Conservation (phyloP, 345 rosid genomes). For the Erucastrum elatum region DNA sequence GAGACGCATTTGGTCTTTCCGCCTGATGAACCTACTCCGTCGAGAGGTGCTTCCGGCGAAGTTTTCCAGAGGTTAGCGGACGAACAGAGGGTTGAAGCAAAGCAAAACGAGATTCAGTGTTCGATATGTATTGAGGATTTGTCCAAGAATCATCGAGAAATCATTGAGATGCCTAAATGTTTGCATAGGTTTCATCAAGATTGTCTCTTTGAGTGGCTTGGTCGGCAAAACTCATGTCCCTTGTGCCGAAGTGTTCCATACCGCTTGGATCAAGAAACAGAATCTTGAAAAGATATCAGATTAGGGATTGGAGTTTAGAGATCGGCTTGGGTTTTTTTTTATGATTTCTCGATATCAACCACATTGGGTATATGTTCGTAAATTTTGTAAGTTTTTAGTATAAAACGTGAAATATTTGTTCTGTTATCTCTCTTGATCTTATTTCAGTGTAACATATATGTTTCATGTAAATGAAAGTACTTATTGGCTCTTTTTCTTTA, state of each 20-base stretch:
- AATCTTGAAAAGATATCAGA: not conserved
- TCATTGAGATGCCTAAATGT: slow-evolving; percentile 14
- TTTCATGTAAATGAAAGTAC: not conserved
- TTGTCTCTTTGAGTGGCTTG: slow-evolving; percentile 18
- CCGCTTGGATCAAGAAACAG: not conserved
- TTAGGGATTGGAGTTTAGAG: not conserved
- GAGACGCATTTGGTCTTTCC: not conserved
- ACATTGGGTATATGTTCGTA: not conserved
- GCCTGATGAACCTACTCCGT: not conserved
- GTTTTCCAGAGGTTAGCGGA: not conserved
- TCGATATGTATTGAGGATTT: not conserved
- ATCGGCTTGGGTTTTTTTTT: not conserved
- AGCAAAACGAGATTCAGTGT: not conserved
- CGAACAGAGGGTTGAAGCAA: not conserved
- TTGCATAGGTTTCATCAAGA: slow-evolving; percentile 10
- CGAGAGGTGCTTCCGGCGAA: not conserved
- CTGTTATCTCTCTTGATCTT: not conserved
- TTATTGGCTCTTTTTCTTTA: not conserved
- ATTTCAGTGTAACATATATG: not conserved
- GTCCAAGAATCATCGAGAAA: not conserved
- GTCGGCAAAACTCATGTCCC: slow-evolving; percentile 2
- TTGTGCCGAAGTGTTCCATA: slow-evolving; percentile 7
- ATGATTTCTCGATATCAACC: too few species aligned
- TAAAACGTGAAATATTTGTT: not conserved
- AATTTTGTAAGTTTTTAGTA: not conserved